Evolutionary conservation across 2,329 filamentous ascomycete genomes (phyloP).

Genomic region (Fusarium tanahbumbuense): DNA sequence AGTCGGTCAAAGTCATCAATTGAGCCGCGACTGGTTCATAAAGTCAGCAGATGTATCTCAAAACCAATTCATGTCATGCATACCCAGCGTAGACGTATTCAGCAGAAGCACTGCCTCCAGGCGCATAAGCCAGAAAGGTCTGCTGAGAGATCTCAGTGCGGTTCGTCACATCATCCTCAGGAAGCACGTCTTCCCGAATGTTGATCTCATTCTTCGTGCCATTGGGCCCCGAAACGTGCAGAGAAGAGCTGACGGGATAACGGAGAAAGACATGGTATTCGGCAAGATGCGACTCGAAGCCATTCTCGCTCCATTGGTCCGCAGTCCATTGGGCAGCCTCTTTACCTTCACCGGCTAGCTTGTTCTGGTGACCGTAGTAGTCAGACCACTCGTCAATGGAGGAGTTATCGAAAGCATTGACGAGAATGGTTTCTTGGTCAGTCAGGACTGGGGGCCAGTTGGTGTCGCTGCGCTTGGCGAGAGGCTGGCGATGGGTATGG

Average conservation of each 20-base stretch:
- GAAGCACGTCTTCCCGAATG: constrained; percentile 77
- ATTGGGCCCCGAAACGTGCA: constrained; percentile 54
- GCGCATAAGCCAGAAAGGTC: constrained; percentile 86
- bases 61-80: not conserved
- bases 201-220: constrained; percentile 71
- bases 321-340: constrained; percentile 55
- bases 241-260: constrained; percentile 68
- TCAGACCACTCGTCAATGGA: constrained; percentile 54
- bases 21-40: constrained; percentile 66
- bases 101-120: constrained; percentile 79
- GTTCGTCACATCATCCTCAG: constrained; percentile 79
- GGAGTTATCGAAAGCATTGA: constrained; percentile 54
- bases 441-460: constrained; percentile 53
- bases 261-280: constrained; percentile 71
- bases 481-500: constrained; percentile 50
- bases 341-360: constrained; percentile 53
- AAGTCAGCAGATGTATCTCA: not conserved
- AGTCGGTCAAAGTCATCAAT: constrained; percentile 80
- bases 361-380: constrained; percentile 55
- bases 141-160: constrained; percentile 72
- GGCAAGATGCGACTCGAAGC: constrained; percentile 50
- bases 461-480: constrained; percentile 48
- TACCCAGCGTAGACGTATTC: constrained; percentile 81
- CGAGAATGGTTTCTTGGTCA: constrained; percentile 50
- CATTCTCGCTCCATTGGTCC: constrained; percentile 53